Evolutionary conservation across 2,329 filamentous ascomycete genomes (phyloP).

Genomic region (Colletotrichum falcatum): DNA sequence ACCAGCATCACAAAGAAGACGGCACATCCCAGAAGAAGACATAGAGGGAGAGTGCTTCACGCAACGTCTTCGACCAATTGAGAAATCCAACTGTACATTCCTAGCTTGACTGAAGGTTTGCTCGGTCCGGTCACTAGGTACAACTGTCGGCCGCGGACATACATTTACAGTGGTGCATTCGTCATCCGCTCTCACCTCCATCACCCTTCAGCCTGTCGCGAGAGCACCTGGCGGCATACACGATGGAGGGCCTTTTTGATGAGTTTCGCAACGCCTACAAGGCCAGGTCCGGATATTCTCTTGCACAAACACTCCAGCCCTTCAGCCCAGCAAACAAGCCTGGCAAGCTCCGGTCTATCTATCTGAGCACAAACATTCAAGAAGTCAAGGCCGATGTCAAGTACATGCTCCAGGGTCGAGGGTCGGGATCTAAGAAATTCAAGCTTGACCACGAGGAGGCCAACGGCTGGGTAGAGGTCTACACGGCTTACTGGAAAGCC

Average conservation of each 20-base stretch:
- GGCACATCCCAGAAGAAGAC: conserved; percentile 6
- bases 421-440: conserved; percentile 57
- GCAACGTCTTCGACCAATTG: not conserved
- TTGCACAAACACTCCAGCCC: conserved; percentile 82
- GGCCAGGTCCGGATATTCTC: conserved; percentile 74
- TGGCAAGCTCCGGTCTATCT: conserved; percentile 76
- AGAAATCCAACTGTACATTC: not conserved
- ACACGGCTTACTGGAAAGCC: conserved; percentile 85
- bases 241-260: conserved; percentile 79
- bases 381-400: conserved; percentile 77
- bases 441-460: conserved; percentile 75
- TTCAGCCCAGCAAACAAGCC: conserved; percentile 72
- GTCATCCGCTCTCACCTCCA: not conserved
- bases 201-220: not conserved
- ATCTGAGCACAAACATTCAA: conserved; percentile 75
- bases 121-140: not conserved
- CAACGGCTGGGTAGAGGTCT: conserved; percentile 89
- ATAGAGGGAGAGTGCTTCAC: not conserved
- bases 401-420: conserved; percentile 71
- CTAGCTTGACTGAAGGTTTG: not conserved
- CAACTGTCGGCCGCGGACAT: not conserved
- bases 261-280: conserved; percentile 79
- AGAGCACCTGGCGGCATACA: conserved; percentile 33
- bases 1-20: conserved; percentile 26
- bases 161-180: not conserved